Percentiles rank a stretch among this genome's conserved stretches.
These are phyloP conservation scores for Zygnema circumcarinatum DNA, from an alignment of 139 green algal species.

Conservation along the genomic window DNA sequence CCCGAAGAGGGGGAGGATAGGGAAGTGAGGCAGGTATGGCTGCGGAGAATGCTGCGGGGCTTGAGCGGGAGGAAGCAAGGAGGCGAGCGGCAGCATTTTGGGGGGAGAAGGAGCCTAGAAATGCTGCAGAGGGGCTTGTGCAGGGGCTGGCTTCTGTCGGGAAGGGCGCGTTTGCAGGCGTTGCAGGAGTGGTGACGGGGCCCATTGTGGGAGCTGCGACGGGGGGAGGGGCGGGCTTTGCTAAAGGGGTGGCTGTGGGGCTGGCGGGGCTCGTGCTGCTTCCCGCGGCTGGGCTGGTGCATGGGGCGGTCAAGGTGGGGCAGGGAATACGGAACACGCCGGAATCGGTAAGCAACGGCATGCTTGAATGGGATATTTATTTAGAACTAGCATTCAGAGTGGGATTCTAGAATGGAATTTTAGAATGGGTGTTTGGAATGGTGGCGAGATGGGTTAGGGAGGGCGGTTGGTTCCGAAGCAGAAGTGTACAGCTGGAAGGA, in stretches of 20 bases:
- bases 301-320: slow-evolving; percentile 27
- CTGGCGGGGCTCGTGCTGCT: slow-evolving; percentile 20
- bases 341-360: slow-evolving; percentile 22
- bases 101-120: slow-evolving; percentile 2
- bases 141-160: slow-evolving; percentile 11
- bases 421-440: too few relatives aligned
- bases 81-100: slow-evolving; percentile 9
- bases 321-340: slow-evolving; percentile 49
- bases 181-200: slow-evolving; percentile 8
- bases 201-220: not conserved
- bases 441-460: not conserved
- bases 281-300: slow-evolving; percentile 11
- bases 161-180: slow-evolving; percentile 40
- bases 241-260: not conserved
- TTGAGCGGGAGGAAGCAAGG: too few relatives aligned
- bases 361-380: not conserved
- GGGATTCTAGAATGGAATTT: not conserved
- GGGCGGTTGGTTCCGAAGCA: not conserved
- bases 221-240: not conserved
- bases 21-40: too few relatives aligned
- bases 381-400: not conserved
- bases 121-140: not conserved
- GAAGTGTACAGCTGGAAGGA: not conserved
- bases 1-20: too few relatives aligned
- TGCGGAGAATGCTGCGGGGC: too few relatives aligned